These are phyloP conservation scores for Actinomucor elegans DNA, from an alignment of 371 early-diverging fungal genomes.

Conservation along the genomic window DNA sequence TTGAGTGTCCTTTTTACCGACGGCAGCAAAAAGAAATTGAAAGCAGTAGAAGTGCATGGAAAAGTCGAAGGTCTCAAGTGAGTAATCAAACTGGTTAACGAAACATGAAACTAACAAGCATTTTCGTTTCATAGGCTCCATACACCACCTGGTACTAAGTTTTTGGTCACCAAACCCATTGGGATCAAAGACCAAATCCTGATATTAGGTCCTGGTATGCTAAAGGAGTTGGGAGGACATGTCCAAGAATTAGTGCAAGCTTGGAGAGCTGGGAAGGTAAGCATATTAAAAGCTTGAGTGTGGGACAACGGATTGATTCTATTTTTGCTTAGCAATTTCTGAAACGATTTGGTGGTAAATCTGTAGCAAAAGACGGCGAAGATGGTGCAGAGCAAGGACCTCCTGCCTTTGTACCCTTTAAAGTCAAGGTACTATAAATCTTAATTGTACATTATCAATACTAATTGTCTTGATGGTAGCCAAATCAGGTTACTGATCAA, in stretches of 20 bases:
- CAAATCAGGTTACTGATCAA: too few relatives aligned
- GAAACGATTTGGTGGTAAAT: slow-evolving; percentile 18
- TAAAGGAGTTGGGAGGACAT: slow-evolving; percentile 41
- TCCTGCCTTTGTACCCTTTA: slow-evolving; percentile 46
- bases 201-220: slow-evolving; percentile 32
- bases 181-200: slow-evolving; percentile 32
- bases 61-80: slow-evolving; percentile 38
- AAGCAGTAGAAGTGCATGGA: slow-evolving; percentile 34
- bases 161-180: slow-evolving; percentile 34
- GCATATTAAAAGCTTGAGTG: background rate
- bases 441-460: background rate
- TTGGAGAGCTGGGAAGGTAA: slow-evolving; percentile 49
- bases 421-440: slow-evolving; percentile 25
- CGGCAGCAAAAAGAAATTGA: slow-evolving; percentile 38
- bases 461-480: background rate
- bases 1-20: slow-evolving; percentile 36
- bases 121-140: slow-evolving; percentile 22
- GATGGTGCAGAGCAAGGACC: slow-evolving; percentile 28
- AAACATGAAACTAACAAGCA: background rate
- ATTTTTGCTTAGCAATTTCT: slow-evolving; percentile 34
- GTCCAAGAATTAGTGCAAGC: slow-evolving; percentile 45
- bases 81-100: background rate
- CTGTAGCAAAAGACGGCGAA: slow-evolving; percentile 7
- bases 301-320: background rate
- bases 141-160: slow-evolving; percentile 48